phyloP scores from a whole-genome alignment of 768 basidiomycete genomes.

The Amanita phalloides region DNA sequence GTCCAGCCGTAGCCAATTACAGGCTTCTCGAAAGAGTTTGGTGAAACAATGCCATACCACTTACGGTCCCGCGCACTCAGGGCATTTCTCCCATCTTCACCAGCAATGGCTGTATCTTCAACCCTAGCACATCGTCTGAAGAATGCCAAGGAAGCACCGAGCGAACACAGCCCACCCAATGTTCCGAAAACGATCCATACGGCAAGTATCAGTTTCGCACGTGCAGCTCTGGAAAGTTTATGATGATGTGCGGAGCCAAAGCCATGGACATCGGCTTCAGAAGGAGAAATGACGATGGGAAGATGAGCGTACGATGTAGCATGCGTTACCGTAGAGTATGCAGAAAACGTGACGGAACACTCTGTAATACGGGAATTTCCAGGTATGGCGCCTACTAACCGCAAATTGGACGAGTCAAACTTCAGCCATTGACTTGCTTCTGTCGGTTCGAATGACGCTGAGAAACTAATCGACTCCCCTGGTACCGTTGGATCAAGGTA shows the following conservation, averaged over 20 bases:
- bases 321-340: conserved; percentile 54
- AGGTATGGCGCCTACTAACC: conserved; percentile 51
- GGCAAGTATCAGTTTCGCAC: conserved; percentile 41
- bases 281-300: conserved; percentile 32
- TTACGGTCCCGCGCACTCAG: conserved; percentile 57
- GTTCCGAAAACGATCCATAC: conserved; percentile 52
- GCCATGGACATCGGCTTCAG: conserved; percentile 26
- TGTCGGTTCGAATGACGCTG: conserved; percentile 43
- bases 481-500: conserved; percentile 45
- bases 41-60: conserved; percentile 47
- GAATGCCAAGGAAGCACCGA: conserved; percentile 44
- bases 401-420: conserved; percentile 34
- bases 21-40: conserved; percentile 17
- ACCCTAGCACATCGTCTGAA: conserved; percentile 47
- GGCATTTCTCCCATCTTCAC: conserved; percentile 45
- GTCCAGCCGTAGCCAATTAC: conserved; percentile 11
- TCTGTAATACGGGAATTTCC: conserved; percentile 26
- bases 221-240: conserved; percentile 31
- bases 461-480: conserved; percentile 37
- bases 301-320: conserved; percentile 62
- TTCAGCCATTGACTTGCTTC: conserved; percentile 37
- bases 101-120: conserved; percentile 48
- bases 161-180: conserved; percentile 44
- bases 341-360: conserved; percentile 50
- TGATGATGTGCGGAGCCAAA: conserved; percentile 15